Evolutionary conservation across 73 alveolate species (phyloP).

Genomic region (Paraurostyla sp.): DNA sequence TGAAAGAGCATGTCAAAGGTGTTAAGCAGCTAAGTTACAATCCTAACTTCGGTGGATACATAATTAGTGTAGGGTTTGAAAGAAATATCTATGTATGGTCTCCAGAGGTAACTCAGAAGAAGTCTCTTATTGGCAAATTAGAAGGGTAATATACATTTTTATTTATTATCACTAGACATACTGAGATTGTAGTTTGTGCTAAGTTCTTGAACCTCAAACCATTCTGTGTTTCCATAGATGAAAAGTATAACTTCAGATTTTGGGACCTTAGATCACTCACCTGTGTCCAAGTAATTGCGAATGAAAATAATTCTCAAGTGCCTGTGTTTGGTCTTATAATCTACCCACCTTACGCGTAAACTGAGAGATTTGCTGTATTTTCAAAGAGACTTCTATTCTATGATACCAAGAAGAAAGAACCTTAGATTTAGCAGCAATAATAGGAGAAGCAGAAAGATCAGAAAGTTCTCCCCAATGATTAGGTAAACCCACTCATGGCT

Average conservation of each 20-base stretch:
- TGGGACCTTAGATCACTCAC: slow-evolving; percentile 92
- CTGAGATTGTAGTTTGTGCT: slow-evolving; percentile 83
- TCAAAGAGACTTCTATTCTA: slow-evolving; percentile 85
- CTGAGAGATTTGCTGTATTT: slow-evolving; percentile 60
- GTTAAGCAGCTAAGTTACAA: slow-evolving; percentile 80
- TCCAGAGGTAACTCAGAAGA: slow-evolving; percentile 93
- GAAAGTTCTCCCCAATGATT: slow-evolving; percentile 33
- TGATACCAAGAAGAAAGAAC: slow-evolving; percentile 83
- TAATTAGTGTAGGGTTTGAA: slow-evolving; percentile 91
- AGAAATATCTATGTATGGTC: slow-evolving; percentile 92
- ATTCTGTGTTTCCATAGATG: slow-evolving; percentile 94
- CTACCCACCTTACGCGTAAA: slow-evolving; percentile 7
- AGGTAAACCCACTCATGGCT: slow-evolving; percentile 86
- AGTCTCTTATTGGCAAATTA: slow-evolving; percentile 90
- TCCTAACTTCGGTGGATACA: slow-evolving; percentile 88
- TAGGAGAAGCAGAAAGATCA: slow-evolving; percentile 4
- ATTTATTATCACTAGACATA: background rate
- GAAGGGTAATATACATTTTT: slow-evolving; percentile 91
- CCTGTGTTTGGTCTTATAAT: slow-evolving; percentile 39
- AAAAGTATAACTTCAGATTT: slow-evolving; percentile 91
- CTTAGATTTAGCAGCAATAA: slow-evolving; percentile 47
- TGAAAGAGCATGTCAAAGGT: slow-evolving; percentile 88
- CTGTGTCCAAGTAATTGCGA: slow-evolving; percentile 87
- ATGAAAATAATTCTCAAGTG: slow-evolving; percentile 72
- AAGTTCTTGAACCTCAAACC: slow-evolving; percentile 88